Evolutionary conservation across 768 basidiomycete genomes (phyloP).

Genomic region (Collybia sp.): DNA sequence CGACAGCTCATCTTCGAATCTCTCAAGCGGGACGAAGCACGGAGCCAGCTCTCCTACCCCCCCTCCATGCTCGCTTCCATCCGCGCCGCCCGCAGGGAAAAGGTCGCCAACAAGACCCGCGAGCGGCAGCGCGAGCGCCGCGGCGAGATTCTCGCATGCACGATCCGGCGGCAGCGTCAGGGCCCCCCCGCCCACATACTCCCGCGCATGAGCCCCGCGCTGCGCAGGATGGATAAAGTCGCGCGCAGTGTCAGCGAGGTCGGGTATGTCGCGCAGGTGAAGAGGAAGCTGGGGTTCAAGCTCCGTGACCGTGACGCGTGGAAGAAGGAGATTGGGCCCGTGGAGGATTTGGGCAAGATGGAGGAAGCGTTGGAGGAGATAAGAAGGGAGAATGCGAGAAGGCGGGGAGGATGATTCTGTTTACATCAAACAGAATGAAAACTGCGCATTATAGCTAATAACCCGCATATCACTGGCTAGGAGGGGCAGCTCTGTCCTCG

Average conservation of each 20-base stretch:
- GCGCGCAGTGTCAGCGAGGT: conserved; percentile 53
- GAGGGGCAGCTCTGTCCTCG: too few species aligned
- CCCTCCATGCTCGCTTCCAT: conserved; percentile 44
- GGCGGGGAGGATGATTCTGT: conserved; percentile 6
- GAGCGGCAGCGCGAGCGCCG: conserved; percentile 55
- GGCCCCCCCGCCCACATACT: conserved; percentile 65
- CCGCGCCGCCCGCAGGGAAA: conserved; percentile 53
- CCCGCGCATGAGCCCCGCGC: conserved; percentile 41
- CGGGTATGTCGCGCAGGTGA: conserved; percentile 68
- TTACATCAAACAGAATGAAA: too few species aligned
- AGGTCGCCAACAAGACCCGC: conserved; percentile 60
- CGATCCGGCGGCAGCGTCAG: conserved; percentile 40
- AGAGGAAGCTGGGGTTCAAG: conserved; percentile 49
- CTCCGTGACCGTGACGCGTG: conserved; percentile 34
- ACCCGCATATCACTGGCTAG: too few species aligned
- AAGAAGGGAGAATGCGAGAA: conserved; percentile 22
- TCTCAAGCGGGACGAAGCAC: conserved; percentile 34
- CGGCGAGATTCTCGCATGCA: conserved; percentile 54
- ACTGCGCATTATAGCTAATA: too few species aligned
- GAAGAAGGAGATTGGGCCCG: conserved; percentile 23
- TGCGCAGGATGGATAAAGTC: conserved; percentile 45
- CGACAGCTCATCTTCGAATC: conserved; percentile 24
- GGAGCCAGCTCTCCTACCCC: conserved; percentile 38
- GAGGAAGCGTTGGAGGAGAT: conserved; percentile 18
- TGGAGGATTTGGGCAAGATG: conserved; percentile 23